These are phyloP conservation scores for Aspergillus wentii DNA, from an alignment of 495 filamentous ascomycete genomes.

Conservation along the genomic window DNA sequence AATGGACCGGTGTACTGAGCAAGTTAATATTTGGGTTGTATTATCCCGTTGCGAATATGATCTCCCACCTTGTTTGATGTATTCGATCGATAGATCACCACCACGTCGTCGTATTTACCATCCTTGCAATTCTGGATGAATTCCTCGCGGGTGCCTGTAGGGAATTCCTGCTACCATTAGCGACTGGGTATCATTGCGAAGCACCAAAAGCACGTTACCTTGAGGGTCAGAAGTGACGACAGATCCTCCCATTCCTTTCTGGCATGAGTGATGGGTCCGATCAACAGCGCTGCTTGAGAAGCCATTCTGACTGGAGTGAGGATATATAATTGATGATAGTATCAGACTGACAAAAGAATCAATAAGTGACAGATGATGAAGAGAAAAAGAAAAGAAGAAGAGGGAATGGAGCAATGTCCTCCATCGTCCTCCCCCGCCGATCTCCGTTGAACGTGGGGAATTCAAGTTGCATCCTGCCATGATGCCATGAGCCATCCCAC, in stretches of 20 bases:
- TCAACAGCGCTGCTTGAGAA: conserved; percentile 46
- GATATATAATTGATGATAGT: conserved; percentile 5
- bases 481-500: too few relatives aligned
- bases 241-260: conserved; percentile 54
- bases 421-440: too few relatives aligned
- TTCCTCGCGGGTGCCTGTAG: conserved; percentile 43
- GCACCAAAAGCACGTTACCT: conserved; percentile 29
- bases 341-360: background rate
- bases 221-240: conserved; percentile 45
- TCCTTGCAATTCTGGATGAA: conserved; percentile 48
- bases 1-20: conserved; percentile 56
- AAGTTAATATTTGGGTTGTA: background rate
- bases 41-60: background rate
- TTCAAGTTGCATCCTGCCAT: too few relatives aligned
- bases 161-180: conserved; percentile 44
- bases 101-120: conserved; percentile 53
- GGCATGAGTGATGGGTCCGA: conserved; percentile 51
- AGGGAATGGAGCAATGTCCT: too few relatives aligned
- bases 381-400: conserved; percentile 5
- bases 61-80: conserved; percentile 47
- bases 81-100: conserved; percentile 56
- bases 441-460: too few relatives aligned
- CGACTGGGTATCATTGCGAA: background rate
- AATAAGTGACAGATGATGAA: conserved; percentile 4
- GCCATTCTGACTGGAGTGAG: conserved; percentile 20